Evolutionary conservation across 371 early-diverging fungal genomes (phyloP).

Genomic region (Rhizopus arrhizus): DNA sequence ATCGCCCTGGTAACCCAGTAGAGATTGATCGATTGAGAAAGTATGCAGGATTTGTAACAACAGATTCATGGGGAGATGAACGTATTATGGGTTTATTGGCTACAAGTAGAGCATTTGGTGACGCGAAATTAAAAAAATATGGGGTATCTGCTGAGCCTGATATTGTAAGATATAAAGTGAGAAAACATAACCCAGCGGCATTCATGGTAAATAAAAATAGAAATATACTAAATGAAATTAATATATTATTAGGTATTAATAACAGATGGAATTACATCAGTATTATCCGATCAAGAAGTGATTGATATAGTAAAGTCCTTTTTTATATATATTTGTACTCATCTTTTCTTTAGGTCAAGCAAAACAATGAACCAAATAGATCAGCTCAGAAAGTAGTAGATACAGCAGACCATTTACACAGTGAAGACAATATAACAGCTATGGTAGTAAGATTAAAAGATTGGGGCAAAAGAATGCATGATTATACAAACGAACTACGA

Average conservation of each 20-base stretch:
- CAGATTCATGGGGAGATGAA: conserved; percentile 81
- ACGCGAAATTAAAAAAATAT: conserved; percentile 69
- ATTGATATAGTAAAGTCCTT: conserved; percentile 61
- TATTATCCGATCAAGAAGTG: conserved; percentile 80
- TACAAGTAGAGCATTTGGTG: conserved; percentile 76
- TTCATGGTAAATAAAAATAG: conserved; percentile 36
- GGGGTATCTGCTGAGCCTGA: conserved; percentile 81
- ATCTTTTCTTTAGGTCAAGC: conserved; percentile 48
- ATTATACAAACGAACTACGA: conserved; percentile 69
- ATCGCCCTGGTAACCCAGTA: conserved; percentile 63
- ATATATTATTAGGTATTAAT: conserved; percentile 47
- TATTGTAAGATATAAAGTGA: conserved; percentile 49
- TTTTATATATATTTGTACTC: background rate
- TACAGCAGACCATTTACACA: conserved; percentile 72
- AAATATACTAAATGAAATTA: background rate
- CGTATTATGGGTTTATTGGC: conserved; percentile 72
- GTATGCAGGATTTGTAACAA: conserved; percentile 65
- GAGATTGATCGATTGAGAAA: conserved; percentile 61
- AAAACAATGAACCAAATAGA: conserved; percentile 53
- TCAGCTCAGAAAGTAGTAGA: conserved; percentile 68
- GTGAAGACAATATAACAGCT: conserved; percentile 77
- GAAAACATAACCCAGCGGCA: conserved; percentile 44
- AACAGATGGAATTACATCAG: conserved; percentile 76
- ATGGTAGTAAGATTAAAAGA: conserved; percentile 75
- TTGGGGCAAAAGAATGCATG: conserved; percentile 76